Base-by-base conservation (phyloP, 495 filamentous ascomycete species). In the Penicillium chermesinum region DNA sequence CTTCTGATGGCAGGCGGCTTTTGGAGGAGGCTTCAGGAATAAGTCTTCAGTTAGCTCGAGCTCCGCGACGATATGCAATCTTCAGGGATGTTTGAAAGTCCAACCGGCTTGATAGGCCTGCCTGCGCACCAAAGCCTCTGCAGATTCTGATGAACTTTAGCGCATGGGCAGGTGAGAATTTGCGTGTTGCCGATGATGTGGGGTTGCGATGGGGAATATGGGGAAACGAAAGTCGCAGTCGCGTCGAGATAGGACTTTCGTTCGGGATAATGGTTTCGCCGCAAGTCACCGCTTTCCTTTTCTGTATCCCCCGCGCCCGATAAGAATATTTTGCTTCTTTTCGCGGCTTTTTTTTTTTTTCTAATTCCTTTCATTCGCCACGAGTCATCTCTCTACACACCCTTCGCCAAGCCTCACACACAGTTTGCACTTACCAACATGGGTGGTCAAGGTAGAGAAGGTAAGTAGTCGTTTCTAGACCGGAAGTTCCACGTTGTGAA, bases 391-490 rank as follows among this genome's bases (percentile, higher is more conserved):
- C 35, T 42, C 41, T 33, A 44, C 33, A 48, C 37, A 44, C 15
- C 22, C 51, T 39, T 50, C 35, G 36, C 32, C 25, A 38, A 37
- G 37, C 37, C 41, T 52, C 50, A 47, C 33, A 34, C 32, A 40
- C 48, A 27, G 39, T 54, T 37, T 41, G 44, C 16, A 21, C 22
- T 27, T 10, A 7, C 48, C 62, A 73, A 58, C 47, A 86, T 86
- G 83, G 83, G 83, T 70, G 83, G 83, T 47, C 70, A 74, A 64
- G 78, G 80, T 65, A 80, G 83, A 81, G 82, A 83, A 71, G 83
- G 82, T 82, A 59, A 35, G 59, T 33, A n/a, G 16, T 19, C 9
- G 17, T 21, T 37, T 17, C 27, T 9, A 10, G 14, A 17, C 16
- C 7, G 2, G 5, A 21, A 34, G 2, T 27, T 45, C 14, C 14